Evolutionary conservation across 805 yeast species (phyloP).

Genomic region (Cyberlindnera mrakii): DNA sequence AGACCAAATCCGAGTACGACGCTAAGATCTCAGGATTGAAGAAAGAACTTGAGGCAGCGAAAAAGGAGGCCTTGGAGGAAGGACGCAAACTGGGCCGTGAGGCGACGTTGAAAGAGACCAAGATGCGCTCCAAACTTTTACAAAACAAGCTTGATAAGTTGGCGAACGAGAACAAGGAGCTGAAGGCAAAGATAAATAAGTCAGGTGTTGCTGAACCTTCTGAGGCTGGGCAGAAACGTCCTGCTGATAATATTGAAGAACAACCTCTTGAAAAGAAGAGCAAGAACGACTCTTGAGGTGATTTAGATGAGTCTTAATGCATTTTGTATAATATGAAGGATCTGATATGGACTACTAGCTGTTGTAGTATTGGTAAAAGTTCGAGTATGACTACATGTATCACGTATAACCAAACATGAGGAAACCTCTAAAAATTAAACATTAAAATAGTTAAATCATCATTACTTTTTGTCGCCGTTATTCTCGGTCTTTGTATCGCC

Average conservation of each 20-base stretch:
- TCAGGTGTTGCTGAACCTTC: slow-evolving; percentile 6
- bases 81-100: slow-evolving; percentile 21
- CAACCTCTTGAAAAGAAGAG: slow-evolving; percentile 28
- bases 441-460: neutral
- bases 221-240: slow-evolving; percentile 18
- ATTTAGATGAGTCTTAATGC: neutral
- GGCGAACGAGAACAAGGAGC: slow-evolving; percentile 31
- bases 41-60: slow-evolving; percentile 23
- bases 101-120: slow-evolving; percentile 26
- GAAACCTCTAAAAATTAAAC: no score
- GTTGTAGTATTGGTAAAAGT: no score
- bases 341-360: no score
- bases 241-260: slow-evolving; percentile 18
- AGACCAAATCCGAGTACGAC: slow-evolving; percentile 22
- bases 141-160: slow-evolving; percentile 34
- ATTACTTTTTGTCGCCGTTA: neutral
- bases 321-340: neutral
- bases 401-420: no score
- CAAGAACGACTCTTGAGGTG: slow-evolving; percentile 9
- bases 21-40: slow-evolving; percentile 26
- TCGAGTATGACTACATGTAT: no score
- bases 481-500: neutral
- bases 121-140: slow-evolving; percentile 35
- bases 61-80: slow-evolving; percentile 13
- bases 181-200: slow-evolving; percentile 14